phyloP scores from a whole-genome alignment of 73 alveolate genomes.

The Breviolum minutum region DNA sequence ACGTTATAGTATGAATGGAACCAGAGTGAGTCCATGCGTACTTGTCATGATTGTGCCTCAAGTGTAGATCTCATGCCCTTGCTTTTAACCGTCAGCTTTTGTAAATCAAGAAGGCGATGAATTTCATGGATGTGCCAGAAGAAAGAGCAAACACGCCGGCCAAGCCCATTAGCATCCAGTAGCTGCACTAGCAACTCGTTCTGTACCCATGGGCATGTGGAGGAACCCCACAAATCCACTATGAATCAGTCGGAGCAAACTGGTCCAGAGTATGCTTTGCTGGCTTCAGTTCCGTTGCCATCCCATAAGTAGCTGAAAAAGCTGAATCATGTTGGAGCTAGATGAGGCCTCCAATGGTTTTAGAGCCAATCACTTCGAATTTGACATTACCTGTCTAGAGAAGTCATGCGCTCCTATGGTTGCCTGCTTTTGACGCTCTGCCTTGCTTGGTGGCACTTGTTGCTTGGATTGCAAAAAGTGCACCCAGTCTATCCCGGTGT shows the following conservation, averaged over 20 bases:
- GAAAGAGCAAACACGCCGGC: too few species aligned
- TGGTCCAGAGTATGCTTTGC: background rate
- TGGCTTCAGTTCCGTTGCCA: background rate
- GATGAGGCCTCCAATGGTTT: too few species aligned
- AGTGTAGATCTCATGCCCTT: background rate
- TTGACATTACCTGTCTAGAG: too few species aligned
- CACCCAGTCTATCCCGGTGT: background rate
- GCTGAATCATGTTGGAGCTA: too few species aligned
- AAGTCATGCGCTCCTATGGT: background rate
- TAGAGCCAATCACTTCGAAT: too few species aligned
- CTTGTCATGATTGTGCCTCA: background rate
- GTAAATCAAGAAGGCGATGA: too few species aligned
- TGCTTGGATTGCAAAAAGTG: background rate
- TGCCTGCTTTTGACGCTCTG: conserved; percentile 13
- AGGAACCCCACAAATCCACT: background rate
- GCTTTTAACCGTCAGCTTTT: background rate
- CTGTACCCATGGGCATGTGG: background rate
- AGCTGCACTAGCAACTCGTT: too few species aligned
- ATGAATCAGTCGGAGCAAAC: background rate
- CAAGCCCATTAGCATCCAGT: too few species aligned
- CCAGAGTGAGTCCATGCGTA: background rate
- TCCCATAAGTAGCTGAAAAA: too few species aligned
- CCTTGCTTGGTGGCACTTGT: background rate
- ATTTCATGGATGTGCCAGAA: too few species aligned
- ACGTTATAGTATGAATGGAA: background rate